Conservation (phyloP, 1,284 basidiomycete species). For the Cryptococcus sp. region DNA sequence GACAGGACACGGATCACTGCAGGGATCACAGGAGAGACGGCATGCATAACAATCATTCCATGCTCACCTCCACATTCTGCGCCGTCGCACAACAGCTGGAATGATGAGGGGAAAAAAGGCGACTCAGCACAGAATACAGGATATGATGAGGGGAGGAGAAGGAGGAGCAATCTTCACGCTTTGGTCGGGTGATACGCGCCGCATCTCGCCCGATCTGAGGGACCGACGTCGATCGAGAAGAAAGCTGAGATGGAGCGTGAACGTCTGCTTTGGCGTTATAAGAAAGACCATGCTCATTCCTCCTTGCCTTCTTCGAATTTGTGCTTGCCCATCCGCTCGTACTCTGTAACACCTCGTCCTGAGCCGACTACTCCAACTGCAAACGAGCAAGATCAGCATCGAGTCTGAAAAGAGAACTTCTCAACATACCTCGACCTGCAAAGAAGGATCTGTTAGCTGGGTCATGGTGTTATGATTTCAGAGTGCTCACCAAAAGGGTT, state of each 20-base stretch:
- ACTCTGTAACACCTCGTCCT: slow-evolving; percentile 88
- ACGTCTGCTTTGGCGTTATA: not conserved
- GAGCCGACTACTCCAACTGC: slow-evolving; percentile 92
- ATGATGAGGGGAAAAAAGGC: not conserved
- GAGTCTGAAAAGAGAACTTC: slow-evolving; percentile 8
- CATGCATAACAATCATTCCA: too few relatives aligned
- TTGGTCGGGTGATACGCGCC: not conserved
- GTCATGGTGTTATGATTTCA: not conserved
- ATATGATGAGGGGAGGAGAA: not conserved
- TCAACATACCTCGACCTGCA: slow-evolving; percentile 24
- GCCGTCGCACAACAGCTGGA: too few relatives aligned
- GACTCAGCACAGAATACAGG: slow-evolving; percentile 5
- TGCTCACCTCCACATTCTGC: too few relatives aligned
- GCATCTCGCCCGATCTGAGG: too few relatives aligned
- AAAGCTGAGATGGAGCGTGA: not conserved
- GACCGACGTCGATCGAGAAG: not conserved
- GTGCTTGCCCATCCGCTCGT: slow-evolving; percentile 70
- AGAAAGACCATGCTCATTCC: slow-evolving; percentile 21
- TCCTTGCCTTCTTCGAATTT: slow-evolving; percentile 67
- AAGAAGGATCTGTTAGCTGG: slow-evolving; percentile 15
- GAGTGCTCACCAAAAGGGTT: slow-evolving; percentile 77
- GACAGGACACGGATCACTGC: too few relatives aligned
- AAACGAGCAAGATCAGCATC: slow-evolving; percentile 5
- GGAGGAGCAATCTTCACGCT: not conserved
- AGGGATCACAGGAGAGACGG: too few relatives aligned